Evolutionary conservation across 768 basidiomycete genomes (phyloP), one percentile per base, ranked within the genome.

Genomic region (Suillus fuscotomentosus): DNA sequence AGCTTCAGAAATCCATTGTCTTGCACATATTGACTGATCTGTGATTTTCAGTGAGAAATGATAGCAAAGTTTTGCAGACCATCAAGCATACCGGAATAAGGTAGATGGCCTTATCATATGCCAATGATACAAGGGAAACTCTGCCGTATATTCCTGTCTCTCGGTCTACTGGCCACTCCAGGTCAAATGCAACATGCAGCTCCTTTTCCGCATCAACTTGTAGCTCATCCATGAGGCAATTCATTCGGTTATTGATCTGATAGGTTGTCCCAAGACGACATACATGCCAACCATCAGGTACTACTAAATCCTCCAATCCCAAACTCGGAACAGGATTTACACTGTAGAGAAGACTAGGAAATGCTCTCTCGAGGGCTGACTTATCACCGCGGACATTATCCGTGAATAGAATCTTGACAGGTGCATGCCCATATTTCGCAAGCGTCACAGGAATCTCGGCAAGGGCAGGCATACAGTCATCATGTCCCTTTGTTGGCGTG

Each of bases 401-500:
- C 0, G 76, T 77, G 63, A 70, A 77, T 14, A 77, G 61, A 7
- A 73, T n/a, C 0, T n/a, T 0, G 41, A 72, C 70, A 24, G 72
- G 64, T 2, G 50, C n/a, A 45, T 75, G 75, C 1, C 77, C 73
- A 67, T 74, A 78, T 2, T 13, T 64, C 0, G 67, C 24, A 1
- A 80, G 71, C 2, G 74, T 76, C 4, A 69, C 57, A 0, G 60
- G 60, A 43, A 79, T 72, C 10, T 50, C 36, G 5, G 27, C 45
- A 0, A 80, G 66, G 0, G 73, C 73, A 2, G 68, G 63, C 31
- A 72, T 71, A 54, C 70, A 76, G 39, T 79, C 72, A 0, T 68
- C 64, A 47, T 79, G 78, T 0, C 76, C 67, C 62, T 77, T 80
- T 0, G 76, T 78, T 2, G 75, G 66, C 11, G 71, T 71, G 13